A percentile compares a stretch with the other conserved stretches of the same genome.
phyloP scores from a whole-genome alignment of 1,139 yeast species.

The Hemisphaericaspora xylanilytica region DNA sequence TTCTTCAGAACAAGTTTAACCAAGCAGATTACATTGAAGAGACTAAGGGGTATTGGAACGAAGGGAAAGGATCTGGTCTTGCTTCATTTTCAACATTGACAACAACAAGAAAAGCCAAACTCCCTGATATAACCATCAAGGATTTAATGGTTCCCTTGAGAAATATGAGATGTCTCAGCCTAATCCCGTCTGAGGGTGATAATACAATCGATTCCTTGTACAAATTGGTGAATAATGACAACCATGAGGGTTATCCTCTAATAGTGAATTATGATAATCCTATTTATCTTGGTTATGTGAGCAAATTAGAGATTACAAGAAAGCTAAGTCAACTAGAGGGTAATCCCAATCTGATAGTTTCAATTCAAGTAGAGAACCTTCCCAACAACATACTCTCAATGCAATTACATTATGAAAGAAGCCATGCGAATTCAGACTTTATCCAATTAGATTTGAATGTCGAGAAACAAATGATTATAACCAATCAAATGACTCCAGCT shows the following conservation, averaged over 20 bases:
- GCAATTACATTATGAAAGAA: conserved; percentile 26
- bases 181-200: conserved; percentile 26
- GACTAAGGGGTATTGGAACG: conserved; percentile 19
- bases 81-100: conserved; percentile 35
- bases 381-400: conserved; percentile 22
- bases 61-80: conserved; percentile 43
- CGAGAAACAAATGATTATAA: conserved; percentile 22
- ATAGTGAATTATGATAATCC: conserved; percentile 28
- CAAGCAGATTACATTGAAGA: conserved; percentile 4
- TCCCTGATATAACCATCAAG: conserved; percentile 35
- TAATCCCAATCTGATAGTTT: conserved; percentile 14
- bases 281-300: conserved; percentile 35
- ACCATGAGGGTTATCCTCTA: conserved; percentile 47
- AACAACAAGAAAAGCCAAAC: conserved; percentile 25
- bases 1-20: conserved; percentile 36
- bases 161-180: conserved; percentile 27
- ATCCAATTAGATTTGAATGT: conserved; percentile 18
- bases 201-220: conserved; percentile 23
- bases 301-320: conserved; percentile 25
- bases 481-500: conserved; percentile 37
- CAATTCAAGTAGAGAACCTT: conserved; percentile 24
- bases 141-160: conserved; percentile 34
- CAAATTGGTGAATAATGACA: conserved; percentile 27
- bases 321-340: conserved; percentile 16
- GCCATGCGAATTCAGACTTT: conserved; percentile 10